phyloP scores from a whole-genome alignment of 179 eudicot genomes.

The Patellifolia procumbens region DNA sequence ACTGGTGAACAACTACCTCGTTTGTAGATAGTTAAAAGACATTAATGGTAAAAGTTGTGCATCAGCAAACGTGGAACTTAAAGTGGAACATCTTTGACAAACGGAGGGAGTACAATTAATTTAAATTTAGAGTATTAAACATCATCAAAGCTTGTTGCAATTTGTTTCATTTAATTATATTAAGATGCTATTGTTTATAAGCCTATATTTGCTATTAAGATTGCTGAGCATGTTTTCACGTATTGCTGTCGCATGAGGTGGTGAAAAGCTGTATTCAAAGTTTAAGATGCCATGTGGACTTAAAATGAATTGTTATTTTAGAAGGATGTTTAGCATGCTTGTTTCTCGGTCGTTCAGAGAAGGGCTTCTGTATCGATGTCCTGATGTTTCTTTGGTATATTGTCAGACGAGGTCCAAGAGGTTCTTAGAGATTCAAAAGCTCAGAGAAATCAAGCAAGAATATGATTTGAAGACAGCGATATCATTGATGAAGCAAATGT shows the following conservation, averaged over 20 bases:
- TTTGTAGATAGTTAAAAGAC: too few relatives aligned
- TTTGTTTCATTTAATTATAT: neutral
- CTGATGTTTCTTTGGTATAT: constrained; percentile 18
- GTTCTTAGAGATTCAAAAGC: constrained; percentile 79
- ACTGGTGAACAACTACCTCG: too few relatives aligned
- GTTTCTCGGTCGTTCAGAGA: neutral
- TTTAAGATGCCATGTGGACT: neutral
- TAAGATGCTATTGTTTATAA: neutral
- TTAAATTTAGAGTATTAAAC: neutral
- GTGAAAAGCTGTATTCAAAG: neutral
- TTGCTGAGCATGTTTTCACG: too few relatives aligned
- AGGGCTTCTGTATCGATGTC: constrained; percentile 5
- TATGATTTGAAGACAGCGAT: constrained; percentile 78
- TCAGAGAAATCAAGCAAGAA: constrained; percentile 86
- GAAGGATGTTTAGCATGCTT: neutral
- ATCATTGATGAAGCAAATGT: constrained; percentile 73
- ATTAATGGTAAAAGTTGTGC: too few relatives aligned
- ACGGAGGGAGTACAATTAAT: neutral
- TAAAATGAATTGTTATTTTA: neutral
- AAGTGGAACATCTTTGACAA: too few relatives aligned
- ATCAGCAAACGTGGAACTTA: too few relatives aligned
- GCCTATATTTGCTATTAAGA: neutral
- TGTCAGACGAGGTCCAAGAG: constrained; percentile 85
- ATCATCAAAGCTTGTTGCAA: neutral
- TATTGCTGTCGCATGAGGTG: neutral